A percentile compares a stretch with the other conserved stretches of the same genome.
Conservation (phyloP, 2,329 filamentous ascomycete genomes). For the Teratosphaeriaceae sp. region DNA sequence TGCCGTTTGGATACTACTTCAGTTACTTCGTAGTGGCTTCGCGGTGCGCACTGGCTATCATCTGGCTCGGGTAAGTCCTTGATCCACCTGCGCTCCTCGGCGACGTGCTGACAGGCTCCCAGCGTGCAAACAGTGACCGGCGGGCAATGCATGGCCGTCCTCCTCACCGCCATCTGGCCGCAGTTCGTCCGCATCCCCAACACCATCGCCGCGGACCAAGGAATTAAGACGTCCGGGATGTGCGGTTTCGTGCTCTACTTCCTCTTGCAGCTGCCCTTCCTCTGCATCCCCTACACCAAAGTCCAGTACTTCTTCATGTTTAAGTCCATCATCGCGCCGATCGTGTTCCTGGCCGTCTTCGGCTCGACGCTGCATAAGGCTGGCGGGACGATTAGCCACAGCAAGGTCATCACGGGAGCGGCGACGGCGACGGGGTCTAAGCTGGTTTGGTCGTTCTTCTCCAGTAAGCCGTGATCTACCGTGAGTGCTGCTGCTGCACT, state of each 20-base stretch:
- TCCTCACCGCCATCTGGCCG: conserved; percentile 5
- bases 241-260: conserved; percentile 5
- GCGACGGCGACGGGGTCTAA: conserved; percentile 22
- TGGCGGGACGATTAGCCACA: conserved; percentile 23
- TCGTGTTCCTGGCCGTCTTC: conserved; percentile 2
- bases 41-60: conserved; percentile 24
- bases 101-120: neutral
- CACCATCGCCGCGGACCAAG: neutral
- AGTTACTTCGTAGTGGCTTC: conserved; percentile 26
- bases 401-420: conserved; percentile 26
- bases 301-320: conserved; percentile 4
- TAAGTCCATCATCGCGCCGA: conserved; percentile 1
- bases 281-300: conserved; percentile 1
- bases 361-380: conserved; percentile 23
- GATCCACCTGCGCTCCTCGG: neutral
- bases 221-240: neutral
- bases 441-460: conserved; percentile 24
- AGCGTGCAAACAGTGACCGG: conserved; percentile 23
- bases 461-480: too few species aligned
- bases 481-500: too few species aligned
- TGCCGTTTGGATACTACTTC: conserved; percentile 52
- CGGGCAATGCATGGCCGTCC: conserved; percentile 5
- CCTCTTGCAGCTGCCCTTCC: conserved; percentile 4
- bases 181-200: neutral
- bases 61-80: conserved; percentile 23